Evolutionary conservation across 495 filamentous ascomycete genomes (phyloP).

Genomic region (Penicillium riverlandense): DNA sequence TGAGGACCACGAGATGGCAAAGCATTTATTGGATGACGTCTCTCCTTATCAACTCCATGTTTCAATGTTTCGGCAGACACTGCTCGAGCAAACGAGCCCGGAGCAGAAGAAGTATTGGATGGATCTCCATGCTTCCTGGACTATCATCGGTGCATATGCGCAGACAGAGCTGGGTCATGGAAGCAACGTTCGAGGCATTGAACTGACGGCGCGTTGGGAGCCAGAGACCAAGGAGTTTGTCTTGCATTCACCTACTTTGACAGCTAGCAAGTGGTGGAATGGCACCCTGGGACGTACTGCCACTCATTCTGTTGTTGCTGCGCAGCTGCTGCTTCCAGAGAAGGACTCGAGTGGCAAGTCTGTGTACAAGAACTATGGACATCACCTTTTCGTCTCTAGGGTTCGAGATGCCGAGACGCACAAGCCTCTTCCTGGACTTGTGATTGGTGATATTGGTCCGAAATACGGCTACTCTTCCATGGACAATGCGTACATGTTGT

Average conservation of each 20-base stretch:
- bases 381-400: conserved; percentile 42
- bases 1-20: conserved; percentile 36
- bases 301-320: conserved; percentile 36
- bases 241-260: conserved; percentile 39
- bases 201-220: conserved; percentile 38
- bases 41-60: conserved; percentile 34
- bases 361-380: conserved; percentile 24
- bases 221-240: conserved; percentile 31
- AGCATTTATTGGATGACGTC: conserved; percentile 40
- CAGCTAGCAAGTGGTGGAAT: conserved; percentile 47
- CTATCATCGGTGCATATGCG: conserved; percentile 41
- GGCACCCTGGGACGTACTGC: conserved; percentile 38
- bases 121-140: conserved; percentile 32
- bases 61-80: conserved; percentile 28
- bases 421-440: conserved; percentile 32
- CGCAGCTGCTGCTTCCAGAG: conserved; percentile 38
- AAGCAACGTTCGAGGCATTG: conserved; percentile 40
- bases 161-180: conserved; percentile 44
- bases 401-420: conserved; percentile 39
- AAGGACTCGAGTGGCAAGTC: conserved; percentile 6
- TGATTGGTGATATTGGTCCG: conserved; percentile 42
- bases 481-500: conserved; percentile 47
- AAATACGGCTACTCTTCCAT: conserved; percentile 41
- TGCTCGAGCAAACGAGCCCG: conserved; percentile 38
- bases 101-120: conserved; percentile 37